Conservation (phyloP, 768 basidiomycete genomes). For the Filobasidium floriforme region DNA sequence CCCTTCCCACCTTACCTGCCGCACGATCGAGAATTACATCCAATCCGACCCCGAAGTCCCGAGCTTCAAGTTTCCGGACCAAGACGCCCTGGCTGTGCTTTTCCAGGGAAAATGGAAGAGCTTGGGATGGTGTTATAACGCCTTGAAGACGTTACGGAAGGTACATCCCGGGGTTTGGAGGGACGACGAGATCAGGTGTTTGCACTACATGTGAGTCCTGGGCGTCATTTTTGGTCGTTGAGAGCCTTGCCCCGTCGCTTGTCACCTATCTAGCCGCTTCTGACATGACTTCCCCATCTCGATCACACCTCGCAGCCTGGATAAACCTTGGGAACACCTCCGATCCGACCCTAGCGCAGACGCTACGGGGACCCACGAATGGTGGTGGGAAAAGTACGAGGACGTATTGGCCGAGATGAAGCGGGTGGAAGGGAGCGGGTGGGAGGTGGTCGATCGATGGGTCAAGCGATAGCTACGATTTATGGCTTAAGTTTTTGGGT, state of each 20-base stretch:
- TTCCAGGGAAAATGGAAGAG: constrained; percentile 55
- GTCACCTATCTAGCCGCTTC: too few relatives aligned
- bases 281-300: not conserved
- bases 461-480: not conserved
- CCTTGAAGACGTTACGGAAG: constrained; percentile 70
- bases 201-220: constrained; percentile 42
- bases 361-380: constrained; percentile 33
- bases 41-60: constrained; percentile 53
- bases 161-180: constrained; percentile 68
- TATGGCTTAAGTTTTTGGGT: too few relatives aligned
- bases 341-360: constrained; percentile 19
- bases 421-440: constrained; percentile 15
- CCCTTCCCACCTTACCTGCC: constrained; percentile 58
- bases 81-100: constrained; percentile 75
- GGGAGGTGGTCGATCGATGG: constrained; percentile 32
- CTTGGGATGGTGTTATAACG: constrained; percentile 53
- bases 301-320: constrained; percentile 30
- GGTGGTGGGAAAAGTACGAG: constrained; percentile 44
- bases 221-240: too few relatives aligned
- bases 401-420: constrained; percentile 33
- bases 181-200: constrained; percentile 72
- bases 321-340: constrained; percentile 40
- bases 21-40: constrained; percentile 56
- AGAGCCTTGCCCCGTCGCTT: too few relatives aligned
- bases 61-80: constrained; percentile 73